A percentile compares a stretch with the other conserved stretches of the same genome.
phyloP scores from a whole-genome alignment of 257 asterid genomes.

The Striga asiatica region DNA sequence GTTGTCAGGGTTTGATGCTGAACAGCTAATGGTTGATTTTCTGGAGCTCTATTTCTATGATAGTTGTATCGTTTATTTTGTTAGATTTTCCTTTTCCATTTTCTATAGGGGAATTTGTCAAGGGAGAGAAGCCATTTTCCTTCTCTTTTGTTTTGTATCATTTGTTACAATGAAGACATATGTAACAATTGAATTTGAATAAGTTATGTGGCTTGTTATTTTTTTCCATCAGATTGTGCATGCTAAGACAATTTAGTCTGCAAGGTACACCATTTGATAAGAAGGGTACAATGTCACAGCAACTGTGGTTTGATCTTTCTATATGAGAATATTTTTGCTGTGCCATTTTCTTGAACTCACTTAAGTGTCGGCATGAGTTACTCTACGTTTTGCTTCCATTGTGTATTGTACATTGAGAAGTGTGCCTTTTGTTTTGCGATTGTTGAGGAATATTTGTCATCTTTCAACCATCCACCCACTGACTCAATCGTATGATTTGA shows the following conservation, averaged over 20 bases:
- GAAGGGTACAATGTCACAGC: conserved; percentile 23
- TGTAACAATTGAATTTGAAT: conserved; percentile 35
- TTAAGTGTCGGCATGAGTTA: conserved; percentile 17
- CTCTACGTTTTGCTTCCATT: conserved; percentile 11
- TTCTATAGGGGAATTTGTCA: conserved; percentile 17
- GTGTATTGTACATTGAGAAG: conserved; percentile 4
- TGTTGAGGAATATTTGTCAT: conserved; percentile 14
- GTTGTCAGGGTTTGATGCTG: conserved; percentile 52
- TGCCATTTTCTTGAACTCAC: conserved; percentile 8
- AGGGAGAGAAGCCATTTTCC: conserved; percentile 15
- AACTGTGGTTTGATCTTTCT: conserved; percentile 15
- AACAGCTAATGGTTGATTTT: conserved; percentile 46
- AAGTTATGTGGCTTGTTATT: conserved; percentile 17
- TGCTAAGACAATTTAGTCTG: conserved; percentile 18
- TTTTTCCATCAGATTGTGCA: conserved; percentile 16
- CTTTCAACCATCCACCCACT: conserved; percentile 14
- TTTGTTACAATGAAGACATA: conserved; percentile 23
- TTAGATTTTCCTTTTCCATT: conserved; percentile 7
- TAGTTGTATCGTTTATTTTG: conserved; percentile 21
- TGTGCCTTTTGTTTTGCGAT: conserved; percentile 15
- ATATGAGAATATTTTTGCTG: conserved; percentile 19
- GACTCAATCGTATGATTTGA: conserved; percentile 19
- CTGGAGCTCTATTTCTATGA: conserved; percentile 38
- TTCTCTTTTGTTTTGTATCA: conserved; percentile 16
- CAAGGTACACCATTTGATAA: conserved; percentile 22